Base-by-base conservation (phyloP, 371 early-diverging fungal species). In the Mucor lusitanicus region DNA sequence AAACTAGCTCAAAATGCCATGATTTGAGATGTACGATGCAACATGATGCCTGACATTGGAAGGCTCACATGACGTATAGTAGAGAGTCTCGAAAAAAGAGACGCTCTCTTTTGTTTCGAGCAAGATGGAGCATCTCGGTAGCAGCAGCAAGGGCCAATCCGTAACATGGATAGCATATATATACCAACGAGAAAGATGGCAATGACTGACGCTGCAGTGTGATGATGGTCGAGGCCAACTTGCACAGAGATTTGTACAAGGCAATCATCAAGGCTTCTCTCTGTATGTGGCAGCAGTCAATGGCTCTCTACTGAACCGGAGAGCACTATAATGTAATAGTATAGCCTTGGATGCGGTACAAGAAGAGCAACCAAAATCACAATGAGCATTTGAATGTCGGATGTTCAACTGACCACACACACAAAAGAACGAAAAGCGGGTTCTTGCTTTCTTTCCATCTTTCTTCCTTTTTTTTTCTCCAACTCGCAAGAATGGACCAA, bases 401-500 rank as follows among this genome's bases (percentile, higher is more conserved):
- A 19, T 50, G 12, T 50, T 50, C 50, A 50, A 50, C 50, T 50
- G 50, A 50, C 50, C 25, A 50, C 25, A 30, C n/a, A 21, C 21
- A 9, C 27, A 55, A 55, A 27, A 27, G 8, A 30, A 55, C 9
- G n/a, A 23, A 55, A 55, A 32, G 17, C 44, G 57, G 42, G n/a
- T 48, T 15, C 46, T 59, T 64, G 21, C 12, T 48, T 44, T 61
- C 23, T 17, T 25, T 46, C 53, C 23, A 39, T 53, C 17, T 46
- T 28, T 19, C 28, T 68, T 27, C 42, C 28, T 23, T 27, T 46
- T 23, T 28, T 59, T 17, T 21, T 13, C 1, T n/a, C 6, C 35
- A 28, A 3, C 57, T 13, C 15, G 13, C 21, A 63, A 37, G 37
- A 28, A 87, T 85, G 85, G 85, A 87, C 58, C 79, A 80, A 67